These are phyloP conservation scores for Pistacia atlantica DNA, from an alignment of 345 rosid species.

Conservation along the genomic window DNA sequence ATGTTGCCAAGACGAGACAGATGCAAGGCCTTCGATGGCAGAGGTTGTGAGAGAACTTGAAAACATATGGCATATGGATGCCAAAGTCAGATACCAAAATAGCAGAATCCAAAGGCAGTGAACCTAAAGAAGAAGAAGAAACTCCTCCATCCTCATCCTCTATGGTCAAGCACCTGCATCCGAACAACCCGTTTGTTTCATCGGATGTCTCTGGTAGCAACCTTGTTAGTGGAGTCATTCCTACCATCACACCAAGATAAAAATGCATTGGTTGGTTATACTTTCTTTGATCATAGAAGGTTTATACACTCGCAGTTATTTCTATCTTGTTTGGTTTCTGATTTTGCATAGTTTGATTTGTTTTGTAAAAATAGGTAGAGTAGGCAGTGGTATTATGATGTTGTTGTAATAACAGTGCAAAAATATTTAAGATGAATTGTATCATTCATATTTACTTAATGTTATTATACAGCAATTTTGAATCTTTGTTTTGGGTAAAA, in stretches of 20 bases:
- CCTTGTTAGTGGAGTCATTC: slow-evolving; percentile 76
- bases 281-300: background rate
- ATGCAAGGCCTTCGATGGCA: slow-evolving; percentile 84
- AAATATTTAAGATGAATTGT: background rate
- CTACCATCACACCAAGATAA: slow-evolving; percentile 72
- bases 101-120: slow-evolving; percentile 13
- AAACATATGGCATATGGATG: slow-evolving; percentile 57
- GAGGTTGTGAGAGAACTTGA: slow-evolving; percentile 91
- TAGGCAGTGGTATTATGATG: background rate
- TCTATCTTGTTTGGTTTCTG: background rate
- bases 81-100: slow-evolving; percentile 50
- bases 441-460: background rate
- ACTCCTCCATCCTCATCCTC: slow-evolving; percentile 53
- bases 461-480: background rate
- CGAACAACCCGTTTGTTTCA: slow-evolving; percentile 43
- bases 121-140: slow-evolving; percentile 22
- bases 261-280: background rate
- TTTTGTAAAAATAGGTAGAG: slow-evolving; percentile 4
- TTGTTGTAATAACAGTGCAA: background rate
- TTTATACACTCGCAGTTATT: background rate
- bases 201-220: slow-evolving; percentile 85
- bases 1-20: slow-evolving; percentile 77
- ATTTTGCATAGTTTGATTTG: slow-evolving; percentile 5
- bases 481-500: background rate
- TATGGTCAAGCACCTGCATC: slow-evolving; percentile 28